Evolutionary conservation across 2,329 filamentous ascomycete genomes (phyloP), one percentile per base, ranked within the genome.

Genomic region (Phialophora expanda): DNA sequence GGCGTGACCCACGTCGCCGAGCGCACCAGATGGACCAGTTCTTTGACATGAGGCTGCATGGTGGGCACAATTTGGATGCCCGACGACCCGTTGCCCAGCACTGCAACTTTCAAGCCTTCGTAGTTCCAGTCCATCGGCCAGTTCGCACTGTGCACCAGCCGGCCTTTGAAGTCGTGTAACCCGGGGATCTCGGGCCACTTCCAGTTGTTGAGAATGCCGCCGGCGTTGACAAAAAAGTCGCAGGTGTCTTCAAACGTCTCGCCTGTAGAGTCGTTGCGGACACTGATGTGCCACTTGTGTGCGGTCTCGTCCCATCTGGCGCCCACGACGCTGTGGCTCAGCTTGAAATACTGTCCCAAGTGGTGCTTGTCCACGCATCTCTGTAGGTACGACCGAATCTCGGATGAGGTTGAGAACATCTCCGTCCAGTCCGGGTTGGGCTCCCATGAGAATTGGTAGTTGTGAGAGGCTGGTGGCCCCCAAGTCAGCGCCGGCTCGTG

Each of bases 391-490:
- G 70, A 22, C 34, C 71, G 62, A 24, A 76, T 74, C 65, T 76
- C 73, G 2, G 66, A 50, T 5, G 71, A 66, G 4, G 60, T 28
- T 1, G 71, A 71, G 54, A 73, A 76, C 56, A 66, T 71, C 17
- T 64, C 41, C 1, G 60, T 67, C 65, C 71, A 74, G 56, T 68
- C 48, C 44, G 73, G 61, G 34, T 73, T 74, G 12, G 74, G 70
- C 2, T 79, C 79, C 73, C 74, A 77, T 11, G 75, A 69, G 68
- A 74, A 77, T 51, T 75, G 74, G 62, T 78, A 77, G 22, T 72
- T 71, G 41, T 65, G 63, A 26, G 61, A 62, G 8, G 48, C 51
- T 62, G 32, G 26, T 54, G 17, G 34, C 6, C 14, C 14, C 26
- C 38, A 7, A 30, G 28, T 38, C 22, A 54, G 48, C 22, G 8